A percentile compares a stretch with the other conserved stretches of the same genome.
These are phyloP conservation scores for Cryphonectria carpinicola DNA, from an alignment of 2,329 filamentous ascomycete genomes.

Conservation along the genomic window DNA sequence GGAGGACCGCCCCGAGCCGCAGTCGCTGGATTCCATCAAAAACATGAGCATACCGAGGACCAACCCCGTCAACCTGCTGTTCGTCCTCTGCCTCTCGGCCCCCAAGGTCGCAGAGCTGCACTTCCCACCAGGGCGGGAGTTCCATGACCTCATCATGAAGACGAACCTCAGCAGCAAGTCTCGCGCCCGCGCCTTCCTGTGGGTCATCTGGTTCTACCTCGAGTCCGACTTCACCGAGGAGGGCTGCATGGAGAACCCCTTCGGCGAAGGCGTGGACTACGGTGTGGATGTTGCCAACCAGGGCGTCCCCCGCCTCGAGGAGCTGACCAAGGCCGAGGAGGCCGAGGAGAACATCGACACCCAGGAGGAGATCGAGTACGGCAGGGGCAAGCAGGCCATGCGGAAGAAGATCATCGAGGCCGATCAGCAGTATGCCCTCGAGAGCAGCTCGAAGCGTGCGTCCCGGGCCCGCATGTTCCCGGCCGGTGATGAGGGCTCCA, in stretches of 20 bases:
- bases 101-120: constrained; percentile 91
- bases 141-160: constrained; percentile 96
- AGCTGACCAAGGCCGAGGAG: constrained; percentile 68
- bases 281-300: constrained; percentile 67
- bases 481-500: constrained; percentile 54
- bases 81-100: constrained; percentile 88
- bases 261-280: constrained; percentile 73
- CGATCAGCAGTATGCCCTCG: constrained; percentile 70
- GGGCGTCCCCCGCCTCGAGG: constrained; percentile 68
- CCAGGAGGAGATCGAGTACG: constrained; percentile 69
- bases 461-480: constrained; percentile 38
- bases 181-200: constrained; percentile 86
- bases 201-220: constrained; percentile 99
- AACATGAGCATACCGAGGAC: constrained; percentile 69
- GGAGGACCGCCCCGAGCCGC: constrained; percentile 85
- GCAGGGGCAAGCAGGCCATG: constrained; percentile 73
- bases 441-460: constrained; percentile 63
- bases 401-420: constrained; percentile 75
- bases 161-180: constrained; percentile 80
- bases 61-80: constrained; percentile 96
- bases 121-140: constrained; percentile 83
- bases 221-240: constrained; percentile 93
- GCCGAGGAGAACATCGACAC: constrained; percentile 76
- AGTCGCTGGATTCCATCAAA: constrained; percentile 82
- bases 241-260: constrained; percentile 87